Evolutionary conservation across 805 yeast genomes (phyloP), one percentile per base, ranked within the genome.

Genomic region (Candida ulmi): DNA sequence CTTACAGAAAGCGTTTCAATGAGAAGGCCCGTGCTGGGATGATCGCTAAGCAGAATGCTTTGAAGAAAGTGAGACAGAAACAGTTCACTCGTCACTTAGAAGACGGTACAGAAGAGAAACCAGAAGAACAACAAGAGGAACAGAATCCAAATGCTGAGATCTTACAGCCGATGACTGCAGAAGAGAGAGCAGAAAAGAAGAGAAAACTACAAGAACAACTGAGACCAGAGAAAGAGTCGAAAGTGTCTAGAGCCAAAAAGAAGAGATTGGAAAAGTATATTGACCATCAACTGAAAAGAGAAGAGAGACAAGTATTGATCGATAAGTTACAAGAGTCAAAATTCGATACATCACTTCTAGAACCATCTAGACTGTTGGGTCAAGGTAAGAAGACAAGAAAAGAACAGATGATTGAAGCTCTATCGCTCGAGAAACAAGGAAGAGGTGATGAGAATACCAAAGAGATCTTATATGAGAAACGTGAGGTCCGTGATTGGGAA

Each of bases 191-290:
- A 24, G 74, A 72, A 33, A 72, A 84, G 46, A 86, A 85, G 57
- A 63, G 91, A 37, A 76, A 74, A 46, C 55, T 90, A 35, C 76
- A 80, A 43, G 72, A 76, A 21, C 60, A 79, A 8, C 66, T 83
- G 40, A 60, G 70, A 21, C 81, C 86, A 33, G 72, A 71, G 39
- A 67, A 74, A 39, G 91, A 86, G 43, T 55, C 80, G 12, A 88
- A 88, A 54, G 61, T 85, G 28, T 78, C 90, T 1, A 67, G 78
- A 36, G 73, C 82, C 36, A 83, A 91, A 66, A 71, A 69, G 74
- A 78, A 84, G 65, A 66, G 98, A 42, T 64, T 91, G 33, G 97
- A 91, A 45, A 91, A 91, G 61, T 91, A 88, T 60, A 88, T 91
- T 29, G 95, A 88, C 42, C 95, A 86, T 62, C 96, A 88, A 58